Base-by-base conservation (phyloP, 768 basidiomycete species). In the Panaeolus papilionaceus region DNA sequence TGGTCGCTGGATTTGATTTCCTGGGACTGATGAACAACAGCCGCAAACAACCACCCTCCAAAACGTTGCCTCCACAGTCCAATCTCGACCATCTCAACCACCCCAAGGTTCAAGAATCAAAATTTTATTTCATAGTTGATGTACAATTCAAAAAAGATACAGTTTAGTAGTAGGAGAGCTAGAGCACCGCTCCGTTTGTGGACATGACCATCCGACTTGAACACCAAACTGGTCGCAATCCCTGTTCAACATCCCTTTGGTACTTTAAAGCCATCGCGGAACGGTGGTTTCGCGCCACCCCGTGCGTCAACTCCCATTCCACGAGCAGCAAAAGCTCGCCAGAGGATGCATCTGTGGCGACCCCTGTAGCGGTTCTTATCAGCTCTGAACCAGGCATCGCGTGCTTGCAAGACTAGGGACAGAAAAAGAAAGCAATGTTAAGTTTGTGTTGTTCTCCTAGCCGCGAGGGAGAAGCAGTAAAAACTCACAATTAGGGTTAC, bases 261-360 rank as follows among this genome's bases (percentile, higher is more conserved):
- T 4, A 58, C 54, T 28, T 58, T 58, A 28, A 58, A 58, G 6
- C 54, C 54, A 66, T 63, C 62, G 23, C 16, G 38, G 62, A 63
- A 63, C 8, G 38, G 42, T 12, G 64, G 64, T 63, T 58, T 58
- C 10, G 45, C 47, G 4, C 64, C 33, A 37, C 26, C 44, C 33
- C 28, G 37, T 3, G 64, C 64, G 16, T 64, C 49, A 23, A 47
- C 40, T 14, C 64, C 64, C 26, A 64, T 20, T 14, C 64, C 64
- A 38, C 64, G 64, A 47, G 64, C 42, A 12, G 64, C 64, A 51
- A 64, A 64, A 51, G 64, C 49, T 5, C 47, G 45, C 64, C 64
- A 64, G 4, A 64, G 28, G 10, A 64, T 9, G 45, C 64, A 64
- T n/a, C 45, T 28, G 38, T 64, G 45, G 6, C 64, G 64, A 38